These are phyloP conservation scores for Moniliophthora roreri DNA, from an alignment of 1,284 basidiomycete species.

Conservation along the genomic window DNA sequence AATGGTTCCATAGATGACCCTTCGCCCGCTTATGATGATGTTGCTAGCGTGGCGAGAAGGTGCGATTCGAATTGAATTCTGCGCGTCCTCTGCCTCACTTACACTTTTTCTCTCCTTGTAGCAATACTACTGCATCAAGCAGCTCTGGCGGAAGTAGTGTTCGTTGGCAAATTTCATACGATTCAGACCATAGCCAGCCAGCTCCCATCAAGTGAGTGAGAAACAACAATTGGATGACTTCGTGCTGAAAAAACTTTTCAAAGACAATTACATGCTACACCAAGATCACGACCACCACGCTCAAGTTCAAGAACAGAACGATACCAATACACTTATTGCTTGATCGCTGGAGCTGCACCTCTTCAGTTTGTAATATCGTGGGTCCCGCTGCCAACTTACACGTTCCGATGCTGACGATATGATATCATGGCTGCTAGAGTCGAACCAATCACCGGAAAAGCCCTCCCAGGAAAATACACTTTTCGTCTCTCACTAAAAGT, in stretches of 20 bases:
- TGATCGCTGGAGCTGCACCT: slow-evolving; percentile 39
- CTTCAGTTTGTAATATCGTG: slow-evolving; percentile 48
- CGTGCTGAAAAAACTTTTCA: neutral
- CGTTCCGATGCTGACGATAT: neutral
- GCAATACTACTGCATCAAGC: slow-evolving; percentile 8
- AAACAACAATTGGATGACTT: neutral
- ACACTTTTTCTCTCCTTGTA: neutral
- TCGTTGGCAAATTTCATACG: neutral
- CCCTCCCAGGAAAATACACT: slow-evolving; percentile 41
- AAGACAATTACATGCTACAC: slow-evolving; percentile 12
- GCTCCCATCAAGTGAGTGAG: slow-evolving; percentile 2
- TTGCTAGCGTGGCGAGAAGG: slow-evolving; percentile 35
- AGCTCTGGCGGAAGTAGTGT: slow-evolving; percentile 5
- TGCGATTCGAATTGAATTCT: slow-evolving; percentile 16
- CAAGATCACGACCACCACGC: slow-evolving; percentile 12
- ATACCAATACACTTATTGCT: slow-evolving; percentile 45
- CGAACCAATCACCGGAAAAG: slow-evolving; percentile 43
- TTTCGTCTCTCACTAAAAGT: slow-evolving; percentile 53
- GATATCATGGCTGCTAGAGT: slow-evolving; percentile 37
- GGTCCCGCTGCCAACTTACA: slow-evolving; percentile 18
- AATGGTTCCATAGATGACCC: slow-evolving; percentile 30
- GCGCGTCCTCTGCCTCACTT: neutral
- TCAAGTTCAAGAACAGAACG: slow-evolving; percentile 31
- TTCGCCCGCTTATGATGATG: slow-evolving; percentile 41
- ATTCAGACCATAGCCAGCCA: neutral